These are phyloP conservation scores for Lecanosticta acicola DNA, from an alignment of 2,329 filamentous ascomycete species.

Conservation along the genomic window DNA sequence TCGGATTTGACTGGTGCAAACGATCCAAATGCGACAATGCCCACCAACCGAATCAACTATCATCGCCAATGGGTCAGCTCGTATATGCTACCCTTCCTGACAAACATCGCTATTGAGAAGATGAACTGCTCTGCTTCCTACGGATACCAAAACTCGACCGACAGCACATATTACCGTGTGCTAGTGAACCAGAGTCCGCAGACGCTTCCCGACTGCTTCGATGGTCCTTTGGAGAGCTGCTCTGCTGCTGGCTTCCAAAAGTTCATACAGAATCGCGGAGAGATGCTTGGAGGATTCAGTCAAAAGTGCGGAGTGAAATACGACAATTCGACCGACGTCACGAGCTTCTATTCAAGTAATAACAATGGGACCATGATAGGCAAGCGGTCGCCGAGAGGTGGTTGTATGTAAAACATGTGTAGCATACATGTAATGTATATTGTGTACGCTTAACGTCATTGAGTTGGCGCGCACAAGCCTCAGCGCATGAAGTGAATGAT, in stretches of 20 bases:
- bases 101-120: conserved; percentile 61
- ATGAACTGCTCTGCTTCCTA: conserved; percentile 55
- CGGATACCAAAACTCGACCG: conserved; percentile 44
- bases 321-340: conserved; percentile 39
- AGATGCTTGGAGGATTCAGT: conserved; percentile 41
- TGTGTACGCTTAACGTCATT: not conserved
- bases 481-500: not conserved
- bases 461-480: not conserved
- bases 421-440: not conserved
- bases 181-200: conserved; percentile 49
- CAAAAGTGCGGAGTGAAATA: conserved; percentile 40
- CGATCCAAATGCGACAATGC: conserved; percentile 60
- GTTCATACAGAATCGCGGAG: conserved; percentile 40
- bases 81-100: conserved; percentile 58
- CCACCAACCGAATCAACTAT: conserved; percentile 57
- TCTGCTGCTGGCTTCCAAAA: conserved; percentile 39
- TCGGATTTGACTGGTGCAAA: conserved; percentile 50
- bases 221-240: conserved; percentile 50
- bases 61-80: conserved; percentile 59
- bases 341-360: conserved; percentile 24
- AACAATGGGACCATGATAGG: conserved; percentile 21
- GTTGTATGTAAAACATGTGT: conserved; percentile 1
- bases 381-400: conserved; percentile 3
- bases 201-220: conserved; percentile 43
- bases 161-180: conserved; percentile 44